Evolutionary conservation across 2,329 filamentous ascomycete species (phyloP), one percentile per base, ranked within the genome.

Genomic region (Leptographium galeiforme): DNA sequence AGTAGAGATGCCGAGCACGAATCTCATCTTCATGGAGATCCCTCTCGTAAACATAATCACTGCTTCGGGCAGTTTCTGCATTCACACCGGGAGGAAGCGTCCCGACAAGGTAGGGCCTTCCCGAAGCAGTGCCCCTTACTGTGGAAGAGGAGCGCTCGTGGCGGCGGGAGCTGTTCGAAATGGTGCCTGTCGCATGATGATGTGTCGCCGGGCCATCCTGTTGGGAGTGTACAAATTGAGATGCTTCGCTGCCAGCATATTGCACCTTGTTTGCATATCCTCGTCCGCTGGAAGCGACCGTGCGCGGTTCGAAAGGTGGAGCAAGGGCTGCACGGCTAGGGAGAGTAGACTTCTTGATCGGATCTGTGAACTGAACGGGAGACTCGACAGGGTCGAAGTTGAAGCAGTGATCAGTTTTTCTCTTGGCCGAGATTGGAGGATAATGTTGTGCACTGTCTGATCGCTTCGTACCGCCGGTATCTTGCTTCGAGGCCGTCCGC

Each of bases 11-110:
- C 46, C 79, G 75, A 57, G 81, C 77, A 52, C 75, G 74, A 47
- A 75, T 66, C 61, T 84, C 81, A 50, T 79, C 78, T 3, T 75
- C 70, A 0, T 74, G 83, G 36, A 84, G 66, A n/a, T 75, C 69
- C 51, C 80, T 73, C 36, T 66, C 66, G 59, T 84, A 84, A 36
- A 71, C 61, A 60, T 79, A 79, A 58, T 80, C 77, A 8, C 64
- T 66, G 33, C 71, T 65, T 32, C 62, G 68, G 30, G 70, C 72
- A 13, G 62, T 65, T 34, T 70, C 68, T n/a, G 68, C 8, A 19
- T 67, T 67, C 50, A 72, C 61, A 6, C 33, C 33, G 1, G 30
- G 30, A 11, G 50, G 50, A 45, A 45, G 50, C n/a, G n/a, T 51
- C 18, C 50, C 50, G 2, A 81, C 65, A 18, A 83, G 71, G 58